Base-by-base conservation (phyloP, 2,329 filamentous ascomycete species). In the Parafenestella ontariensis region DNA sequence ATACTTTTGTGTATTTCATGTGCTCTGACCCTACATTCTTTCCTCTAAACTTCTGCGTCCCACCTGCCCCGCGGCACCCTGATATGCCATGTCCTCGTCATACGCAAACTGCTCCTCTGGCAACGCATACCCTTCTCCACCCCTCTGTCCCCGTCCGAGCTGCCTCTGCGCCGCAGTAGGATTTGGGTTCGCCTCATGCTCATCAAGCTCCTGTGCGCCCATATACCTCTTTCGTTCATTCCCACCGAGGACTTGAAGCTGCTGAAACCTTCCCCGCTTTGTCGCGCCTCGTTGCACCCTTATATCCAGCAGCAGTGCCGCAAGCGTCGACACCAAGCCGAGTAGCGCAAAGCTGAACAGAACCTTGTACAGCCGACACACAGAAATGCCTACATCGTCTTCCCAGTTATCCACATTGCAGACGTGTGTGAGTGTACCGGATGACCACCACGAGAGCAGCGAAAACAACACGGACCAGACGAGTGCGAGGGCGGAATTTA, bases 341-440 rank as follows among this genome's bases (percentile, higher is more conserved):
- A 82, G 57, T 24, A 84, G 63, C 4, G 79, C 77, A 67, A 87
- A 87, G 28, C 80, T 74, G 71, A 85, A 87, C n/a, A 87, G 73
- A 10, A 82, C 79, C 71, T 87, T 87, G 78, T 86, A 87, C 52
- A 79, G 75, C 48, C 81, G 73, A 66, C 85, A 87, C 42, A 87
- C 78, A 69, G 79, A 79, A 49, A 86, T 79, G 3, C 84, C 85
- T 2, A 79, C 77, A 1, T 79, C 76, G 29, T 79, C 80, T n/a
- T 79, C 78, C 85, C 85, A 87, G 66, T 80, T 79, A 18, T 72
- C 65, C 3, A 71, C 63, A 40, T 76, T 79, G 74, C 84, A 87
- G 54, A 78, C 75, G 52, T 83, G 80, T 7, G 75, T 68, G 49
- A 87, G 72, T 0, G 85, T 86, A 45, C 77, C 74, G 36, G 78